Evolutionary conservation across 2,329 filamentous ascomycete species (phyloP), one percentile per base, ranked within the genome.

Genomic region (Trichoderma aggressivum): DNA sequence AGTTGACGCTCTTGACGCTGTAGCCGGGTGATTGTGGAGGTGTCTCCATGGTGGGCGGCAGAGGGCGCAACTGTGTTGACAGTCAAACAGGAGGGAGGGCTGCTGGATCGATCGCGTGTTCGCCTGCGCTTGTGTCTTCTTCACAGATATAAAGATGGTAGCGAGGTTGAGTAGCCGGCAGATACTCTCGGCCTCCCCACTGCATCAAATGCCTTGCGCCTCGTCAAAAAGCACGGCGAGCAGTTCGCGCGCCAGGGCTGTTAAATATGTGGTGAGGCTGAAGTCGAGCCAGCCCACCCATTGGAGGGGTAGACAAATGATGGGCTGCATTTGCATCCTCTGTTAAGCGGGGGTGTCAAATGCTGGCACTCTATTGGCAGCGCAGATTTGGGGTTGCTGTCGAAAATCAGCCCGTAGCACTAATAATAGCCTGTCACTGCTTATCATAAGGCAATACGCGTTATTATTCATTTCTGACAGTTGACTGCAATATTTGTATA

Each of bases 1-100:
- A 43, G 12, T 47, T 67, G 18, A 63, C n/a, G 43, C 43, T 50
- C 28, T 59, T 59, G 55, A 32, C n/a, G 55, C 28, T 30, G 24
- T 28, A 39, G 14, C 58, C 39, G 26, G 72, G 70, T 36, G 72
- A 65, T 28, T 76, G 73, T 11, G 70, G 47, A 16, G 76, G 66
- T 21, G 66, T 65, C 30, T 76, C 74, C 77, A 78, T 78, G 66
- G 53, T 28, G 32, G 50, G n/a, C 11, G n/a, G 32, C 5, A 63
- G 24, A n/a, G 18, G 21, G 18, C 34, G 12, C 50, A 47, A 24
- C 64, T 43, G 36, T 6, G 56, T 8, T n/a, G n/a, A n/a, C n/a
- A n/a, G 43, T 61, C 28, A 28, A 68, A 14, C 24, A 36, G 28
- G 55, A 26, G n/a, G 7, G n/a, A 24, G 7, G 14, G 56, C 7